Base-by-base conservation (phyloP, 2,329 filamentous ascomycete species). In the Pyrenochaeta sp. region DNA sequence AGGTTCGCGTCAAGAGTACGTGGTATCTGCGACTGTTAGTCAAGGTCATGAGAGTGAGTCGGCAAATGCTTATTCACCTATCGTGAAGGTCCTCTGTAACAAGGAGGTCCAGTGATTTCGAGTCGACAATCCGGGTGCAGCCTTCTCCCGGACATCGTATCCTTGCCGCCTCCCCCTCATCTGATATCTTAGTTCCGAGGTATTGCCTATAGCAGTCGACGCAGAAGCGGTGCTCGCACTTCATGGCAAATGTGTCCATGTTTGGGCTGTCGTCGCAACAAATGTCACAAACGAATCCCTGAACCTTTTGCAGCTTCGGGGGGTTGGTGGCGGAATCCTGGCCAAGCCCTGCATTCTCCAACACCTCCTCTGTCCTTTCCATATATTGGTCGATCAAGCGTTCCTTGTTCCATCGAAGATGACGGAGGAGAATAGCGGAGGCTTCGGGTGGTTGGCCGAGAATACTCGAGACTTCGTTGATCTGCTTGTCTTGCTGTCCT, bases 331-430 rank as follows among this genome's bases (percentile, higher is more conserved):
- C 51, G 1, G 72, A 66, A 30, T 64, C 63, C 49, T 87, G 84
- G 31, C 88, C 89, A 27, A 99, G 79, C 0, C 95, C 95, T 12
- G 94, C 93, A 56, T 87, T 88, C 67, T 97, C 92, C 30, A 98
- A 80, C 2, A 95, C 86, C 69, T 89, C 86, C 54, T 90, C 87
- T 3, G 90, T 87, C 45, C 86, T 85, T 61, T 99, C 94, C 93
- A 99, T 97, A 76, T 98, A 98, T 60, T 92, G 88, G 70, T 99
- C 95, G 51, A 98, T 93, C 63, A 99, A 76, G 33, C 91, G 88
- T 74, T 99, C 95, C 75, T 97, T 95, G 77, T 98, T 98, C 95
- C 95, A 99, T 70, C 92, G 86, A 66, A 91, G 91, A 76, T 95
- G 86, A 41, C 95, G 89, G 54, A 99, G 81, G 35, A 99, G 82